Base-by-base conservation (phyloP, 192 early-diverging fungal species). In the Backusella liffmaniae region DNA sequence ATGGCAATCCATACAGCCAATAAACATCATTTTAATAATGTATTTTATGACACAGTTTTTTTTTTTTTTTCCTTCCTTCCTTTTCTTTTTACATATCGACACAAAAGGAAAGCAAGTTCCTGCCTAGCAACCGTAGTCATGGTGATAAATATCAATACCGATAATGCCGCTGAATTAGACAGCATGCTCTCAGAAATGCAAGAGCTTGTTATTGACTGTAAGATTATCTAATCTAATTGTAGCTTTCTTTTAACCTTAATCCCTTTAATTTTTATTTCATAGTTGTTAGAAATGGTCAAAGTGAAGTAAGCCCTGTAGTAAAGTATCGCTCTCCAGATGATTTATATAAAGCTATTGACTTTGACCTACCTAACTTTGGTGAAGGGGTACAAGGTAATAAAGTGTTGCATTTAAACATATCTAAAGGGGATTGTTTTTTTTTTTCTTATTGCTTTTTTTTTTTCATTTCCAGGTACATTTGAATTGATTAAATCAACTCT, bases 201-300 rank as follows among this genome's bases (percentile, higher is more conserved):
- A 32, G 51, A 73, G 9, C 34, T 79, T 34, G 49, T 74, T 34
- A 69, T 74, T 12, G 23, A 39, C 18, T 59, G 67, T 70, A 74
- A 37, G 32, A n/a, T 21, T 2, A 7, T 62, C 56, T 36, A 16
- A 18, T 59, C 30, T 46, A 5, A 32, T 35, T 49, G 29, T n/a
- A 30, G 30, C 29, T 7, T 42, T 21, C 5, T 59, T 44, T 42
- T 5, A 46, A 44, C 51, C 30, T 68, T 78, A 56, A 72, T 66
- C 71, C 36, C 68, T 36, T 36, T 32, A 32, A 32, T 32, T 32
- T 32, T 32, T 62, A 15, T 37, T 70, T 23, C 36, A 10, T 72
- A 89, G 88, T 86, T 79, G 77, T 89, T 39, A 78, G 81, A 32
- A 75, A 85, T 18, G 80, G 86, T 67, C 68, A 84, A 66, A 65